Evolutionary conservation across 2,329 filamentous ascomycete genomes (phyloP), one percentile per base, ranked within the genome.

Genomic region (Trichoderma pleuroti): DNA sequence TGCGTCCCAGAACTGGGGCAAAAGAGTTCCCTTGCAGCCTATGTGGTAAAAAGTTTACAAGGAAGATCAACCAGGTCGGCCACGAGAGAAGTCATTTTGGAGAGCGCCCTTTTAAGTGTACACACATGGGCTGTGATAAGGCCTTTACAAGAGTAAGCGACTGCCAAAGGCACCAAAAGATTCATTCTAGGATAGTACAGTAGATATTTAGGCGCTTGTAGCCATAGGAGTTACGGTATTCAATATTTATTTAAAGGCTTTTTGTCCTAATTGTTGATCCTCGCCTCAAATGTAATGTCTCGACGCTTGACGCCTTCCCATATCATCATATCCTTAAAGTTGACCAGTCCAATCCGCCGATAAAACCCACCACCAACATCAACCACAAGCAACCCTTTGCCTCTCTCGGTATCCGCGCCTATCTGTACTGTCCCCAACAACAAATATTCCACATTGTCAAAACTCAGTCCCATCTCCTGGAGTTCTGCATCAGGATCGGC

Each of bases 21-120:
- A 57, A 26, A 4, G 24, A 28, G 4, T 67, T 67, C 6, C n/a
- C 34, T 14, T 67, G 64, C 34, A 67, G 34, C 14, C 5, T 67
- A 8, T 67, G 64, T 34, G 64, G 52, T 26, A 67, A 57, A 12
- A 5, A 39, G 5, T 67, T 67, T 16, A 67, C 64, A 12, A 49
- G 64, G 5, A 67, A 67, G 54, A 57, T 67, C 0, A 67, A 52
- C 2, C 64, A 30, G 18, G 18, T 18, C 3, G 52, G 64, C 16
- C 64, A 67, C 9, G 64, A 67, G 26, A 67, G 64, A 21, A 67
- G 64, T 18, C 64, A 67, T 26, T 67, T 67, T 46, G 64, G 64
- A 24, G 64, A 67, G 52, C 52, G 49, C 11, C 64, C 64, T 9
- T 67, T 24, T n/a, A 57, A 42, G 26, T 67, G 64, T 18, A 32